Base-by-base conservation (phyloP, 2,329 filamentous ascomycete genomes). In the Zarea fungicola region DNA sequence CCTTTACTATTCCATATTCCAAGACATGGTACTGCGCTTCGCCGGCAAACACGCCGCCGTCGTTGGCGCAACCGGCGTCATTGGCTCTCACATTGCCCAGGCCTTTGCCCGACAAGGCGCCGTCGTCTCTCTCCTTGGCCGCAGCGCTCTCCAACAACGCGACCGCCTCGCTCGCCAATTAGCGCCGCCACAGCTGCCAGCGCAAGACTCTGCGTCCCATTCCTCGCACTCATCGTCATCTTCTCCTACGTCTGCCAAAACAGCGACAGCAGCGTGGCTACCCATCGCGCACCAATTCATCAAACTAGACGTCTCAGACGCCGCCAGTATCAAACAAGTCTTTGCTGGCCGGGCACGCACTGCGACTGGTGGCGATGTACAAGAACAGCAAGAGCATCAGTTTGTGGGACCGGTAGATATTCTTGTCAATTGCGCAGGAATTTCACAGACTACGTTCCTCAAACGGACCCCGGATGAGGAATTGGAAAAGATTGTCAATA, bases 361-460 rank as follows among this genome's bases (percentile, higher is more conserved):
- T n/a, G n/a, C n/a, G n/a, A 2, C 18, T 8, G n/a, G 16, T 14
- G 21, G 13, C 44, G 11, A 35, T 11, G 26, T 42, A 7, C 14
- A 18, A 19, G 36, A 14, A 25, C 39, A 19, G 11, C 19, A 44
- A 22, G 28, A 42, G 3, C 36, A 39, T 26, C 22, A 35, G 11
- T 26, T 50, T 31, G 60, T 69, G 29, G 67, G 67, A 0, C 58
- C 62, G 8, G 55, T 72, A 8, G 74, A 80, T 58, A 71, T 92
- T 25, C 76, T 95, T 1, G 76, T 95, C 54, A 95, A 95, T 61
- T 86, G 87, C 22, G 89, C 89, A 0, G 90, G 89, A 9, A 72
- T 90, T 19, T 75, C 84, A 1, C 82, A 89, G 56, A 76, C 75
- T 11, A 78, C 75, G 0, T 70, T 89, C 1, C 74, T 93, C n/a